These are phyloP conservation scores for Dalechampia spathulata DNA, from an alignment of 441 rosid genomes.

Conservation along the genomic window DNA sequence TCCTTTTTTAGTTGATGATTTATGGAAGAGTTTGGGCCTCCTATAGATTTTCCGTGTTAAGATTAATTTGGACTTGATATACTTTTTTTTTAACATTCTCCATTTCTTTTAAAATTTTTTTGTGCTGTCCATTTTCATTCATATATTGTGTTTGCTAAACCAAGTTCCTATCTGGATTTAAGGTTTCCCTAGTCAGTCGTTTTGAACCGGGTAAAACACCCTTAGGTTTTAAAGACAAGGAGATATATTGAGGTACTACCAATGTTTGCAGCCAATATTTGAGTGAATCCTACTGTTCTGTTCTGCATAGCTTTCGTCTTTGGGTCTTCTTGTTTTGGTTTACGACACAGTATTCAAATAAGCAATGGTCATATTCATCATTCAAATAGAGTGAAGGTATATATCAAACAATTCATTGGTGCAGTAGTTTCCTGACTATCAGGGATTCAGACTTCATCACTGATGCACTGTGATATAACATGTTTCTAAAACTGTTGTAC, in stretches of 20 bases:
- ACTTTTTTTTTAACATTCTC: no score
- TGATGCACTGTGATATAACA: no score
- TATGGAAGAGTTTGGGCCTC: neutral
- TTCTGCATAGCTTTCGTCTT: neutral
- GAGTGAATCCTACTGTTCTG: neutral
- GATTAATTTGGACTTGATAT: neutral
- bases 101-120: neutral
- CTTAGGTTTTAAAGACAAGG: neutral
- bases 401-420: no score
- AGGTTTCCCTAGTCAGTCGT: neutral
- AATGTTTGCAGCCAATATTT: neutral
- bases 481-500: neutral
- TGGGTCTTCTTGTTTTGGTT: neutral
- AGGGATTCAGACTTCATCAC: no score
- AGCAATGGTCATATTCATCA: neutral
- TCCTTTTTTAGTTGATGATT: neutral
- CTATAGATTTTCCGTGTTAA: neutral
- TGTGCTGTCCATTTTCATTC: neutral
- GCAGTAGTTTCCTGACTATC: no score
- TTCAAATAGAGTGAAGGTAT: no score
- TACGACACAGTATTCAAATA: neutral
- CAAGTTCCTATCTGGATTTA: neutral
- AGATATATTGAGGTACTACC: neutral
- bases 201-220: neutral
- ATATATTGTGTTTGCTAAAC: neutral